A percentile compares a stretch with the other conserved stretches of the same genome.
Evolutionary conservation across 139 green algal species (phyloP).

Genomic region (Closterium sp.): DNA sequence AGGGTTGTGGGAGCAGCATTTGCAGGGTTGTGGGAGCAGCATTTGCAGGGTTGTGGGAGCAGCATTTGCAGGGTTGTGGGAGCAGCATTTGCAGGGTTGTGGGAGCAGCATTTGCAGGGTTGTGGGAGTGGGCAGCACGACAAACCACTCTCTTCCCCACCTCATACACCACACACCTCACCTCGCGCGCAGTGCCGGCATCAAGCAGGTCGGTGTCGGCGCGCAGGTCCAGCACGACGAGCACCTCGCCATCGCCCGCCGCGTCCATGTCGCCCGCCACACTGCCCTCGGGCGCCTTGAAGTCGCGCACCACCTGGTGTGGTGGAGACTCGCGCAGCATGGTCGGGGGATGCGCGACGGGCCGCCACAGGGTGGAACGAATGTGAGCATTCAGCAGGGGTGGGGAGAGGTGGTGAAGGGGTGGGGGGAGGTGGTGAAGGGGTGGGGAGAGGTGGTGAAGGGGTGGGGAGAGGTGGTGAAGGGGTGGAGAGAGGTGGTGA

Average conservation of each 20-base stretch:
- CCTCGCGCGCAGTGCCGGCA: constrained; percentile 79
- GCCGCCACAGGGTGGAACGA: no score
- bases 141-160: not conserved
- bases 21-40: no score
- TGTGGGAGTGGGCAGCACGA: no score
- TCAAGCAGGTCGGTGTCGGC: constrained; percentile 65
- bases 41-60: no score
- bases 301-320: constrained; percentile 64
- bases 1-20: no score
- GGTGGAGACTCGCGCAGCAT: no score
- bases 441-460: not conserved
- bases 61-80: no score
- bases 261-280: constrained; percentile 71
- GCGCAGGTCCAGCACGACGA: constrained; percentile 88
- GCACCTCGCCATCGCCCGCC: constrained; percentile 78
- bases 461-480: not conserved
- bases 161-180: constrained; percentile 37
- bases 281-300: constrained; percentile 66
- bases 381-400: no score
- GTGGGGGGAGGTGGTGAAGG: not conserved
- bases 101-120: no score
- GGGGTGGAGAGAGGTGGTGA: not conserved
- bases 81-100: no score
- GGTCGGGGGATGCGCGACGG: no score
- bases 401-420: no score